These are phyloP conservation scores for Geotrichum reessii DNA, from an alignment of 1,139 yeast species.

Conservation along the genomic window DNA sequence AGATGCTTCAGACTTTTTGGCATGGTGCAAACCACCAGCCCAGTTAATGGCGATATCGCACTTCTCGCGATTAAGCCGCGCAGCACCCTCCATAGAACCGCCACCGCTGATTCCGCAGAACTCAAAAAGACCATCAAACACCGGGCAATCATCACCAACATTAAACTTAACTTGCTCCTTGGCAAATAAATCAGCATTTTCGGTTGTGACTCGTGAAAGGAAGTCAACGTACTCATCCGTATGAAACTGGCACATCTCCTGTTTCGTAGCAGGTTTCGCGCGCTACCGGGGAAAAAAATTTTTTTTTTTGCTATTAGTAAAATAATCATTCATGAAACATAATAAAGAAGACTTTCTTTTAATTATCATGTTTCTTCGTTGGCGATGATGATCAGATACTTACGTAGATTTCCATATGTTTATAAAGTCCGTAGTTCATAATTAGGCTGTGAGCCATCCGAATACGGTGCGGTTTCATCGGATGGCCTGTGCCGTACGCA, in stretches of 20 bases:
- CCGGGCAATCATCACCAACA: conserved; percentile 97
- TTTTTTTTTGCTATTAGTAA: background rate
- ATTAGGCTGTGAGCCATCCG: conserved; percentile 97
- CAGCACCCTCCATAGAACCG: conserved; percentile 96
- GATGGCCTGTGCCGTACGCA: conserved; percentile 97
- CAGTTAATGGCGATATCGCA: conserved; percentile 95
- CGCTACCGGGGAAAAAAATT: too few species aligned
- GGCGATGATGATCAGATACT: conserved; percentile 19
- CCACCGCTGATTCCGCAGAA: conserved; percentile 94
- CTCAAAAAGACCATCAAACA: conserved; percentile 92
- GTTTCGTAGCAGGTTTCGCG: conserved; percentile 97
- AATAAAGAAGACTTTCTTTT: background rate
- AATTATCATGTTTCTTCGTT: background rate
- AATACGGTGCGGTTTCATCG: conserved; percentile 97
- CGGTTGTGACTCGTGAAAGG: conserved; percentile 88
- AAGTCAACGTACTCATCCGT: conserved; percentile 96
- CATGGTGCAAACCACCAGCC: conserved; percentile 97
- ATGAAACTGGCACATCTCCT: conserved; percentile 97
- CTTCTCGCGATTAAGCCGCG: conserved; percentile 83
- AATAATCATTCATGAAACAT: background rate
- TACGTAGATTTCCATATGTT: conserved; percentile 90
- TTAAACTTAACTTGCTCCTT: conserved; percentile 92
- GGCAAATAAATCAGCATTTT: conserved; percentile 82
- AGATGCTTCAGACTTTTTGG: conserved; percentile 90
- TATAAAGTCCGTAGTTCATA: conserved; percentile 94